Conservation (phyloP, 176 grass and related monocot species). For the Aegilops sharonensis region DNA sequence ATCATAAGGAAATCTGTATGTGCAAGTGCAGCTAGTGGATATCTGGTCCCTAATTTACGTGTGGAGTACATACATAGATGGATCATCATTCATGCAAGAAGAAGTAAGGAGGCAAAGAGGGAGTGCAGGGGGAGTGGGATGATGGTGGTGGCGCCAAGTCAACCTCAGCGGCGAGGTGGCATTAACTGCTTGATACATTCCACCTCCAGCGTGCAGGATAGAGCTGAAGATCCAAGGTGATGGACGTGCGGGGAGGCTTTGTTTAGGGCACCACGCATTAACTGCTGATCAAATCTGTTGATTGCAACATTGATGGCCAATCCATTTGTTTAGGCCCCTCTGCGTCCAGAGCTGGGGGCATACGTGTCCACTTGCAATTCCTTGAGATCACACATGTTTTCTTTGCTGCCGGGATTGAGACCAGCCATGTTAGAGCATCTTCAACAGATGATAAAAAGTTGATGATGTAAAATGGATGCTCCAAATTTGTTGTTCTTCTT, state of each 20-base stretch:
- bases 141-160: slow-evolving; percentile 11
- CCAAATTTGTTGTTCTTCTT: too few species aligned
- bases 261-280: slow-evolving; percentile 25
- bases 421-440: too few species aligned
- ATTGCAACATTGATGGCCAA: slow-evolving; percentile 25
- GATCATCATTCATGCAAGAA: neutral
- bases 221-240: slow-evolving; percentile 27
- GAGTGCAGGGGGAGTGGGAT: slow-evolving; percentile 39
- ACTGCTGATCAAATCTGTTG: slow-evolving; percentile 39
- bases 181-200: slow-evolving; percentile 48
- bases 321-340: slow-evolving; percentile 36
- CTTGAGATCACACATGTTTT: too few species aligned
- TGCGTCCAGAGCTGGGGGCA: neutral
- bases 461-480: too few species aligned
- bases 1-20: too few species aligned
- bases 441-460: too few species aligned
- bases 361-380: neutral
- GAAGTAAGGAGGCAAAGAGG: neutral
- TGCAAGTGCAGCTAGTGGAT: too few species aligned
- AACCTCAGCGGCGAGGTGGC: slow-evolving; percentile 8
- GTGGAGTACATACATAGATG: too few species aligned
- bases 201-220: neutral
- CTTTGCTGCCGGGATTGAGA: too few species aligned
- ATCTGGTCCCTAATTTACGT: too few species aligned
- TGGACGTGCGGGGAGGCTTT: neutral